Base-by-base conservation (phyloP, 768 basidiomycete species). In the Termitomyces heimii region DNA sequence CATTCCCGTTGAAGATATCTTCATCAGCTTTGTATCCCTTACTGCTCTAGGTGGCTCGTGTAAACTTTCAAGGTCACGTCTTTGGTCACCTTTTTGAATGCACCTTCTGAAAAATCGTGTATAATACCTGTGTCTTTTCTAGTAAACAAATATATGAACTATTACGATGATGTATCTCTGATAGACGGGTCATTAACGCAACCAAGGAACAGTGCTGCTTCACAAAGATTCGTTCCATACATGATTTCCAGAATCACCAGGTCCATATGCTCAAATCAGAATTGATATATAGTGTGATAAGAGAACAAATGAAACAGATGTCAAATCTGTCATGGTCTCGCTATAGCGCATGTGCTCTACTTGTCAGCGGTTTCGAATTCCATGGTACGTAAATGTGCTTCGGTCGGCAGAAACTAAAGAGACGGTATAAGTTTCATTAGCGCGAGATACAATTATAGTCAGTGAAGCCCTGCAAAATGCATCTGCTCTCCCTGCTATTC, bases 1-100 rank as follows among this genome's bases (percentile, higher is more conserved):
- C n/a, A n/a, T n/a, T n/a, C n/a, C n/a, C n/a, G n/a, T n/a, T n/a
- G n/a, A n/a, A n/a, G n/a, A n/a, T n/a, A n/a, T n/a, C n/a, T n/a
- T n/a, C n/a, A n/a, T n/a, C n/a, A n/a, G n/a, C 46, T 54, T 55
- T 54, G 59, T 48, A 60, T 29, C 18, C n/a, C 32, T 34, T 34
- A 12, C 9, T 34, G n/a, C n/a, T n/a, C n/a, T n/a, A n/a, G n/a
- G n/a, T n/a, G n/a, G n/a, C n/a, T n/a, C n/a, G n/a, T n/a, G n/a
- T n/a, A n/a, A n/a, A n/a, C n/a, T n/a, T n/a, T n/a, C n/a, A n/a
- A n/a, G n/a, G n/a, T n/a, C n/a, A n/a, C n/a, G n/a, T n/a, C n/a
- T n/a, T n/a, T n/a, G 31, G 8, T 32, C 34, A 13, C 0, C 34
- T 35, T 14, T 13, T 35, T 35, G 3, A 16, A 16, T 16, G 5